Percentiles rank a stretch among this genome's conserved stretches.
phyloP scores from a whole-genome alignment of 257 asterid genomes.

The Buddleja alternifolia region DNA sequence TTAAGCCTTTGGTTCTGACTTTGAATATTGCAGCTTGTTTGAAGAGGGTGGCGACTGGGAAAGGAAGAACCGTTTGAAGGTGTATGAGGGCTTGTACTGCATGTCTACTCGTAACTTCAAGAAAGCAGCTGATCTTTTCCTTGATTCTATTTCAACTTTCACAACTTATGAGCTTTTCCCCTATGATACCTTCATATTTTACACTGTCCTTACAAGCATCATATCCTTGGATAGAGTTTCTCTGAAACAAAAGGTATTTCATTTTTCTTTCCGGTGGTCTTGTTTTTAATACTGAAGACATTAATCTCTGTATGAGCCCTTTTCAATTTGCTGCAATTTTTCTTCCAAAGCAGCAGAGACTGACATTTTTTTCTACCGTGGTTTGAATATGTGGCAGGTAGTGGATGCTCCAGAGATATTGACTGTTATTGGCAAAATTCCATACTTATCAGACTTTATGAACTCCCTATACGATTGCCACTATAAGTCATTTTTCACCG shows the following conservation, averaged over 20 bases:
- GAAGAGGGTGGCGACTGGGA: slow-evolving; percentile 99
- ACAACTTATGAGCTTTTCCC: slow-evolving; percentile 92
- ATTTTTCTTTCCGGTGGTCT: slow-evolving; percentile 13
- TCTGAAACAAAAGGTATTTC: slow-evolving; percentile 77
- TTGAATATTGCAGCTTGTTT: slow-evolving; percentile 64
- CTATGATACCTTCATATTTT: slow-evolving; percentile 85
- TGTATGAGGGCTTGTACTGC: slow-evolving; percentile 91
- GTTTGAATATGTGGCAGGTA: slow-evolving; percentile 59
- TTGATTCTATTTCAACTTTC: slow-evolving; percentile 96
- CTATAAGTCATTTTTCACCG: slow-evolving; percentile 78
- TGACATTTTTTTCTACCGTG: slow-evolving; percentile 5
- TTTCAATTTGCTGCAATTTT: not conserved
- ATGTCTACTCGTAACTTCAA: slow-evolving; percentile 95
- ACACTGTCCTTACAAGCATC: slow-evolving; percentile 88
- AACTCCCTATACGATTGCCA: slow-evolving; percentile 85
- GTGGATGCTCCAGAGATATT: slow-evolving; percentile 96
- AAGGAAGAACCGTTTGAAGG: slow-evolving; percentile 93
- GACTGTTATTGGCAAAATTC: slow-evolving; percentile 83
- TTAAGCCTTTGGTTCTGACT: slow-evolving; percentile 26
- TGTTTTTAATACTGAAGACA: not conserved
- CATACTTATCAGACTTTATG: slow-evolving; percentile 70
- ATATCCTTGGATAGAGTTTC: slow-evolving; percentile 90
- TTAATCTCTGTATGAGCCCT: not conserved
- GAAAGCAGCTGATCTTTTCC: slow-evolving; percentile 90
- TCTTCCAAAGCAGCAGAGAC: not conserved